Conservation (phyloP, 108 stramenopile genomes). For the Nitzschia putrida region DNA sequence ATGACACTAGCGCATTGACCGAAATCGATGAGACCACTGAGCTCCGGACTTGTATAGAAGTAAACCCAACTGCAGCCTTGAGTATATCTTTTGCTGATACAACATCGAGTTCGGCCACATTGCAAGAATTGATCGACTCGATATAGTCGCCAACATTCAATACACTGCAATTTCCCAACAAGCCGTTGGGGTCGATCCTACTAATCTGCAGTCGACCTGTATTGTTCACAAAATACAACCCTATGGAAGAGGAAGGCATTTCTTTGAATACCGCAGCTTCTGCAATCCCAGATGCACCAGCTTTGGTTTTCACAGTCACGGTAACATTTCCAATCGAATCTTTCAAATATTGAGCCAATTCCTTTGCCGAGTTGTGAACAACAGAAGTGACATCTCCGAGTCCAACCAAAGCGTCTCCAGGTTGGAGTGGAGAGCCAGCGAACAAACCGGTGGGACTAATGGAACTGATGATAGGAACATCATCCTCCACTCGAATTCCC, state of each 20-base stretch:
- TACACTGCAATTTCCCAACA: neutral
- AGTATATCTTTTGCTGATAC: neutral
- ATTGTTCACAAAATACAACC: neutral
- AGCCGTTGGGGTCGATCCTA: neutral
- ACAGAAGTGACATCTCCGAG: neutral
- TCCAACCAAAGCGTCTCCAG: neutral
- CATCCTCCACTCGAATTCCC: neutral
- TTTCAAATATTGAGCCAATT: neutral
- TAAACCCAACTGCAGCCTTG: neutral
- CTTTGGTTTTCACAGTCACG: neutral
- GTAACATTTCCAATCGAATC: neutral
- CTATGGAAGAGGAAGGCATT: neutral
- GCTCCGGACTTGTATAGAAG: neutral
- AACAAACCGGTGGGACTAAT: neutral
- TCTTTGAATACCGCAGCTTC: constrained; percentile 8
- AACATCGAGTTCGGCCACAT: neutral
- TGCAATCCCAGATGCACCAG: constrained; percentile 4
- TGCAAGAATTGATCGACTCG: neutral
- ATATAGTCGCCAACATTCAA: constrained; percentile 2
- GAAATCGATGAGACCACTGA: neutral
- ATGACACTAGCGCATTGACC: neutral
- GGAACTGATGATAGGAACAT: neutral
- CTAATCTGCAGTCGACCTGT: neutral
- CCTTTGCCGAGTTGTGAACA: neutral
- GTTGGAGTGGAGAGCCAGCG: neutral